Evolutionary conservation across 2,329 filamentous ascomycete genomes (phyloP), one percentile per base, ranked within the genome.

Genomic region (Aquanectria penicillioides): DNA sequence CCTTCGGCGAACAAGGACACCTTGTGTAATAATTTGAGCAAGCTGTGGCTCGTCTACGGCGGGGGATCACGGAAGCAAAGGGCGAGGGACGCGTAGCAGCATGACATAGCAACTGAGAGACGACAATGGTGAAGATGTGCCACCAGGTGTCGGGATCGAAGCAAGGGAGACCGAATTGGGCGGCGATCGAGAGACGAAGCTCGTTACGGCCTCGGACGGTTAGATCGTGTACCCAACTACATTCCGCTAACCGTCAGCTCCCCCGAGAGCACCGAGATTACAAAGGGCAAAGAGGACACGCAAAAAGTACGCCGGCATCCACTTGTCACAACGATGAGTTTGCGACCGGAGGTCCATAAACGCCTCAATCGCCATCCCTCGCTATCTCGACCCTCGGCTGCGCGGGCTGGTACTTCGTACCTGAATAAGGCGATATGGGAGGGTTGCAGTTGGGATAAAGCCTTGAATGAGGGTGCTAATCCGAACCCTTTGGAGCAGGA

Each of bases 381-480:
- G 15, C 28, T 48, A 5, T 48, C 54, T 37, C 49, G 49, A 7
- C 49, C 50, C 5, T 17, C 20, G 12, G 22, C 36, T n/a, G 26
- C 15, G 17, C 38, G 37, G 28, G 33, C 38, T 3, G 28, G 47
- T 8, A 41, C 70, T 0, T 72, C 72, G 0, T 68, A 73, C 23
- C 64, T 76, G 6, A 69, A 72, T 36, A 64, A 65, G 20, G 69
- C 69, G 3, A 65, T 70, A 1, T 67, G 66, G 67, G 57, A 59
- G n/a, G 25, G 53, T 2, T 60, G 62, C 31, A 31, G 41, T 4
- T 50, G 56, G 11, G 63, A 67, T 29, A 63, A 68, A 10, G 63
- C 53, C 8, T 68, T 65, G 5, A 67, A 15, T 12, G 12, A 10
- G 40, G 29, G 56, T 41, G 63, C 65, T 20, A 59, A 62, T 29